Evolutionary conservation across 495 filamentous ascomycete species (phyloP).

Genomic region (Aspergillus egyptiacus): DNA sequence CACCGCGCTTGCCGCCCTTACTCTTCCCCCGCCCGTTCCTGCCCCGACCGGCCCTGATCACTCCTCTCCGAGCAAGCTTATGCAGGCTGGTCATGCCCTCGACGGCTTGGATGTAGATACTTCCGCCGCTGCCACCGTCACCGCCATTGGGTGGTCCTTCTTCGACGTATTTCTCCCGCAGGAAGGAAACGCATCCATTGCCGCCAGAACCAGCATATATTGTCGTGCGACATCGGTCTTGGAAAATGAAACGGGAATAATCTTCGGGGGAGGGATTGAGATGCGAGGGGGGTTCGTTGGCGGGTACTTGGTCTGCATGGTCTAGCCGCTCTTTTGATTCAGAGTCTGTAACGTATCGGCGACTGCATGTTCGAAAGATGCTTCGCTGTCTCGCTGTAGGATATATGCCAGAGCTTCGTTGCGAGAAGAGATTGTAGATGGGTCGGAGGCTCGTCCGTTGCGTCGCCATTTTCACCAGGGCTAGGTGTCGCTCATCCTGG

Average conservation of each 20-base stretch:
- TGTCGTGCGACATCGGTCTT: slow-evolving; percentile 74
- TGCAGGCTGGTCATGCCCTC: slow-evolving; percentile 86
- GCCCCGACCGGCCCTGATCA: slow-evolving; percentile 72
- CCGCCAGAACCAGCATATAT: slow-evolving; percentile 75
- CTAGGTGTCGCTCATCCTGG: slow-evolving; percentile 19
- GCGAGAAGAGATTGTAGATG: slow-evolving; percentile 23
- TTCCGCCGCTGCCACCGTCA: slow-evolving; percentile 86
- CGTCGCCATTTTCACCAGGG: slow-evolving; percentile 18
- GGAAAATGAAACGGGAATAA: slow-evolving; percentile 74
- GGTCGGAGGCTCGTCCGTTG: slow-evolving; percentile 21
- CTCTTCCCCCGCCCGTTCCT: slow-evolving; percentile 81
- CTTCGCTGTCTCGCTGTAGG: slow-evolving; percentile 21
- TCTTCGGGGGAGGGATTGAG: slow-evolving; percentile 75
- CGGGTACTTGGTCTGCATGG: slow-evolving; percentile 4
- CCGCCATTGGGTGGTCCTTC: slow-evolving; percentile 95
- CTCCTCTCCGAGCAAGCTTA: slow-evolving; percentile 74
- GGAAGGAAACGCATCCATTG: slow-evolving; percentile 87
- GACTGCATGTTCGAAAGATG: slow-evolving; percentile 21
- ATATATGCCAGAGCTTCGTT: slow-evolving; percentile 28
- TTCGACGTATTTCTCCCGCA: slow-evolving; percentile 80
- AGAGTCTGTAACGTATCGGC: slow-evolving; percentile 32
- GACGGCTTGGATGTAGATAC: slow-evolving; percentile 89
- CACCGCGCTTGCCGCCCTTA: slow-evolving; percentile 71
- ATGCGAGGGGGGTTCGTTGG: slow-evolving; percentile 39
- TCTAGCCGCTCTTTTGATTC: slow-evolving; percentile 10